Base-by-base conservation (phyloP, 352 stramenopile genomes). In the Achlya hypogyna region DNA sequence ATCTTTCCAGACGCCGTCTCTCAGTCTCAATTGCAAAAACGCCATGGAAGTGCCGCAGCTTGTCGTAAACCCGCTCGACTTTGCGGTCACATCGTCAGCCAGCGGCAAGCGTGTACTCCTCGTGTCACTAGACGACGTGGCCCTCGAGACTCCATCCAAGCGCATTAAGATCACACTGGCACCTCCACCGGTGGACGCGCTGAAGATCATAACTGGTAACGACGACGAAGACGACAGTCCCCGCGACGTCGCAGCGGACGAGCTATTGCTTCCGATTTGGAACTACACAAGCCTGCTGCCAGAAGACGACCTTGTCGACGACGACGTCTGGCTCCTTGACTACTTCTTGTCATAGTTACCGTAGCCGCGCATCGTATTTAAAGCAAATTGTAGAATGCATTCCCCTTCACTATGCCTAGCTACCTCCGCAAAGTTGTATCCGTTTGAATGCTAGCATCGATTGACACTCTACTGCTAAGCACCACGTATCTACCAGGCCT, bases 341-440 rank as follows among this genome's bases (percentile, higher is more conserved):
- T 67, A 67, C 20, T 67, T 67, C n/a, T 34, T 67, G 29, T 67
- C 60, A 12, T 67, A 59, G 29, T 10, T 9, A 45, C 34, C 6
- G 34, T 42, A 14, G 6, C 6, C 14, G 34, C 2, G 38, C 38
- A 18, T n/a, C 38, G 12, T 45, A 45, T 45, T 45, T 45, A 45
- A 45, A 10, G n/a, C 2, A 45, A 45, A 45, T 10, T n/a, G n/a
- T n/a, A n/a, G n/a, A n/a, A n/a, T n/a, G n/a, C n/a, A n/a, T n/a
- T n/a, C n/a, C n/a, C n/a, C n/a, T n/a, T n/a, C n/a, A n/a, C n/a
- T n/a, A n/a, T n/a, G n/a, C n/a, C n/a, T n/a, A n/a, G n/a, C n/a
- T n/a, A n/a, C n/a, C n/a, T n/a, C n/a, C n/a, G n/a, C n/a, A n/a
- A n/a, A n/a, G n/a, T n/a, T n/a, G n/a, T n/a, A n/a, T n/a, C n/a